A percentile compares a stretch with the other conserved stretches of the same genome.
These are phyloP conservation scores for Rhodosporidiobolus sp. DNA, from an alignment of 768 basidiomycete species.

Conservation along the genomic window DNA sequence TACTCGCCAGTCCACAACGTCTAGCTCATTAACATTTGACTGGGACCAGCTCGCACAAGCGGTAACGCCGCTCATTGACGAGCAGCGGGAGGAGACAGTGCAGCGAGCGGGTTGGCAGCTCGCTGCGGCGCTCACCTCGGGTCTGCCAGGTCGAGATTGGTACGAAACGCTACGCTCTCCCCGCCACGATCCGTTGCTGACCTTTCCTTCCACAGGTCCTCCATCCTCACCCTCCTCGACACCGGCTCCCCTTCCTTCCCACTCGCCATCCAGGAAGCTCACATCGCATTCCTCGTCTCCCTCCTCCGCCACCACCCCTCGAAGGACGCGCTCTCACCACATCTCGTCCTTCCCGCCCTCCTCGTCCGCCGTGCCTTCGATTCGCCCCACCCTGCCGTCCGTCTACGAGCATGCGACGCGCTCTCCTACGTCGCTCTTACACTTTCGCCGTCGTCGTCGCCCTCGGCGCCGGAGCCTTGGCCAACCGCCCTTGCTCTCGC, in stretches of 20 bases:
- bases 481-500: background rate
- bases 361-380: background rate
- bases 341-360: background rate
- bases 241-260: background rate
- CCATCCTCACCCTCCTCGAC: background rate
- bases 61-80: background rate
- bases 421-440: too few species aligned
- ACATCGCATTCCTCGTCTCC: conserved; percentile 9
- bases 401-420: conserved; percentile 3
- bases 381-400: background rate
- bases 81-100: background rate
- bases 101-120: background rate
- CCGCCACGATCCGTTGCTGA: background rate
- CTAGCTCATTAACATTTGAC: background rate
- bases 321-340: background rate
- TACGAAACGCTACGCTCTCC: background rate
- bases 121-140: background rate
- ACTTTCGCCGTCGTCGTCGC: background rate
- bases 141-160: background rate
- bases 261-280: background rate
- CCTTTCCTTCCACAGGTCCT: background rate
- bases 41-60: background rate
- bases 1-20: background rate
- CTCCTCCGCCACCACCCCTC: background rate
- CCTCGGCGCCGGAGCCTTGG: background rate